Conservation (phyloP, 2,329 filamentous ascomycete genomes). For the Penicillium sp. region DNA sequence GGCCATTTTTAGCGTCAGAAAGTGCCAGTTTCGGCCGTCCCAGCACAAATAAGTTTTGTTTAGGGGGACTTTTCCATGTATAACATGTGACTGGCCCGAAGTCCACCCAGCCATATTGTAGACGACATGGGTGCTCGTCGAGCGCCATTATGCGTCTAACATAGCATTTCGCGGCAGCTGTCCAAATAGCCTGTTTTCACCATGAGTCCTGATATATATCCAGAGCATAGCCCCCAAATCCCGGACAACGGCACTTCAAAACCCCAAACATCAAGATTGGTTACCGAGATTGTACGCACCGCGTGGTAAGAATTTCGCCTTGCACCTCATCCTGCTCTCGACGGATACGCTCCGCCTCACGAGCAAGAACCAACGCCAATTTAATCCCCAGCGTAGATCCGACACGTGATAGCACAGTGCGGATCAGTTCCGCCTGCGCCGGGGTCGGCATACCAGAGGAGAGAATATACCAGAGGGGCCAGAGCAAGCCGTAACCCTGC, state of each 20-base stretch:
- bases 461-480: constrained; percentile 40
- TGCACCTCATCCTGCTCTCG: not conserved
- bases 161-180: not conserved
- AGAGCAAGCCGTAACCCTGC: constrained; percentile 34
- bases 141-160: not conserved
- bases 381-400: constrained; percentile 37
- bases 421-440: constrained; percentile 29
- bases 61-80: too few species aligned
- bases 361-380: constrained; percentile 32
- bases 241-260: too few species aligned
- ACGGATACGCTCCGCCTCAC: constrained; percentile 13
- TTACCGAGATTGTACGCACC: not conserved
- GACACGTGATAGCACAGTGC: constrained; percentile 25
- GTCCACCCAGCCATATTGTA: not conserved
- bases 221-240: too few species aligned
- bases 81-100: not conserved
- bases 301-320: not conserved
- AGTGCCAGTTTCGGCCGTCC: too few species aligned
- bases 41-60: too few species aligned
- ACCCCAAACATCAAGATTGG: not conserved
- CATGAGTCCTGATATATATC: not conserved
- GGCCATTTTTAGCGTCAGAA: too few species aligned
- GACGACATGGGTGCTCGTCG: not conserved
- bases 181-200: not conserved
- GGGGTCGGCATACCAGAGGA: constrained; percentile 34